Base-by-base conservation (phyloP, 495 filamentous ascomycete genomes). In the Penicillium waksmanii region DNA sequence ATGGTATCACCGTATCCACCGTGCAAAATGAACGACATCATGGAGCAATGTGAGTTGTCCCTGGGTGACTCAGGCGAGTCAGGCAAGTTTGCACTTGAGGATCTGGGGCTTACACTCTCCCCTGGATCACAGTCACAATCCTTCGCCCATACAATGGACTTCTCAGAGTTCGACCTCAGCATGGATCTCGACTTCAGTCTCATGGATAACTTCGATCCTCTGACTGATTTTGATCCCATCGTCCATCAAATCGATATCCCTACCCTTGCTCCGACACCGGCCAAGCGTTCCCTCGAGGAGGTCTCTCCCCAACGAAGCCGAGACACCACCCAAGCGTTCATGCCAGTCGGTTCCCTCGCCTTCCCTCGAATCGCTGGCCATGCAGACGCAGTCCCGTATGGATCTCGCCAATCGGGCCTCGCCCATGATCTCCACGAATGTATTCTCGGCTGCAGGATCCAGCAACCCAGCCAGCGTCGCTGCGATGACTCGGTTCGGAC, bases 51-150 rank as follows among this genome's bases (percentile, higher is more conserved):
- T 61, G 53, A 61, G 59, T 61, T 51, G 34, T 11, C 19, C 40
- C 31, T 48, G 15, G 33, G 56, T 47, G 47, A 56, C 44, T 10
- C 33, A 19, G 35, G 12, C 19, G 40, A 31, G 27, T 31, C 27
- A 31, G 1, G 27, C 27, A 31, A 52, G 46, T 44, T 51, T 35
- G 36, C n/a, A 51, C 17, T 42, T 19, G 23, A 47, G n/a, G 53
- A 61, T 61, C 59, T 56, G 48, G 59, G 59, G 53, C 53, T 61
- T 53, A 61, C 59, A 61, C 58, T 61, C 21, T 56, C 53, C 53
- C 59, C 59, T 46, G 59, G 59, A 40, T 61, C 53, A 3, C 59
- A 61, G 59, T 51, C 48, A 2, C 59, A 56, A 47, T 25, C 53
- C 34, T 2, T 38, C 27, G 38, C 42, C 15, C 15, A 53, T 50